A percentile compares a stretch with the other conserved stretches of the same genome.
phyloP scores from a whole-genome alignment of 2,329 filamentous ascomycete species.

The Cercospora beticola region DNA sequence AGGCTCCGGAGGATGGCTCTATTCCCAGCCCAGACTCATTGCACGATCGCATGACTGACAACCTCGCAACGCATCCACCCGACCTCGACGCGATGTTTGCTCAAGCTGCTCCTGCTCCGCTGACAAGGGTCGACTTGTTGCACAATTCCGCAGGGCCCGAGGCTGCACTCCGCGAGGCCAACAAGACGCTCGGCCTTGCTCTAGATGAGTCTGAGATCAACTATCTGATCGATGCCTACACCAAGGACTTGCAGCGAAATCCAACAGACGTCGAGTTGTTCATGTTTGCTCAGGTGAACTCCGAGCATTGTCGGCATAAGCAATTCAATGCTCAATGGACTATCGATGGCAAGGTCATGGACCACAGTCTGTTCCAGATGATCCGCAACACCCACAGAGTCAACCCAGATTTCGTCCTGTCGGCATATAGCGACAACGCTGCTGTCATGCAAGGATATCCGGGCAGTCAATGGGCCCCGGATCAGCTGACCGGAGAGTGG shows the following conservation, averaged over 20 bases:
- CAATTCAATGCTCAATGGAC: slow-evolving; percentile 97
- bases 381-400: slow-evolving; percentile 90
- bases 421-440: slow-evolving; percentile 96
- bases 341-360: slow-evolving; percentile 80
- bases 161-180: slow-evolving; percentile 76
- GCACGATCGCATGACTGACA: slow-evolving; percentile 95
- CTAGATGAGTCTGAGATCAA: slow-evolving; percentile 88
- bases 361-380: slow-evolving; percentile 86
- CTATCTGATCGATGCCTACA: slow-evolving; percentile 85
- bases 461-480: slow-evolving; percentile 81
- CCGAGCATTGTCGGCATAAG: slow-evolving; percentile 86
- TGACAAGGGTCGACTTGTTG: slow-evolving; percentile 70
- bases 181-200: slow-evolving; percentile 78
- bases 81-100: slow-evolving; percentile 76
- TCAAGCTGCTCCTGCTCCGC: slow-evolving; percentile 62
- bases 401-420: slow-evolving; percentile 77
- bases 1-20: slow-evolving; percentile 49
- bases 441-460: slow-evolving; percentile 78
- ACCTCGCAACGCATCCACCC: slow-evolving; percentile 65
- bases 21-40: slow-evolving; percentile 68
- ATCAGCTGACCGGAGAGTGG: slow-evolving; percentile 84
- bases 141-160: slow-evolving; percentile 57
- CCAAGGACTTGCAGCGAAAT: slow-evolving; percentile 60
- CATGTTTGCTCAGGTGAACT: slow-evolving; percentile 99
- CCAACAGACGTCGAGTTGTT: slow-evolving; percentile 93